Evolutionary conservation across 768 basidiomycete species (phyloP), one percentile per base, ranked within the genome.

Genomic region (Hebeloma cylindrosporum): DNA sequence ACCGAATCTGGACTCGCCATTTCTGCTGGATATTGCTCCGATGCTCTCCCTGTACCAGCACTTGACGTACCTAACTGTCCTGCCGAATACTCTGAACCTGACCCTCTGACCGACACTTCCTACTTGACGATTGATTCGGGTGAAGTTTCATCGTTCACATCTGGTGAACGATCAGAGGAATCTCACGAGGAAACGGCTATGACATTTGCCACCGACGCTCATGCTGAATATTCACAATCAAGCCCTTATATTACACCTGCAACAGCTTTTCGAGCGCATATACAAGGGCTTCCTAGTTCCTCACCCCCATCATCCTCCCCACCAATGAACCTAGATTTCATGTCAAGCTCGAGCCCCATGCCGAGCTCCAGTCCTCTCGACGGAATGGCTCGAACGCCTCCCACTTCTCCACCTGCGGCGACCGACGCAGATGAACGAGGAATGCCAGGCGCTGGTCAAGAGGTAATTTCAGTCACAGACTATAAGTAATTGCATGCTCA

Each of bases 291-390:
- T 42, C 49, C 44, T 40, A 53, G 50, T 52, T 58, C 57, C 33
- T 56, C 58, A 43, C 60, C 57, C 40, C 54, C 53, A 47, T 53
- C 53, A 45, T 61, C n/a, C n/a, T n/a, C 60, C 16, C 54, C 60
- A 38, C 53, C 58, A 40, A 56, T 54, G 55, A 49, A 40, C 40
- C 54, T 58, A 14, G 52, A 49, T 43, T 66, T 67, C 32, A 55
- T 64, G 26, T 76, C 74, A 20, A 73, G 69, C 48, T 80, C 79
- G 7, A 80, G 76, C 50, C 77, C 79, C 17, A 33, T 57, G 34
- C 51, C 60, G 10, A 54, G 45, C 47, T 51, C 60, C 43, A 59
- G 52, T 31, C 51, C 60, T 27, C 39, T 49, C 18, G 51, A 48
- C 28, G 43, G 30, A 17, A 21, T 35, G 8, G 40, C 40, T 41